phyloP scores from a whole-genome alignment of 371 early-diverging fungal species.

The Mycotypha africana region DNA sequence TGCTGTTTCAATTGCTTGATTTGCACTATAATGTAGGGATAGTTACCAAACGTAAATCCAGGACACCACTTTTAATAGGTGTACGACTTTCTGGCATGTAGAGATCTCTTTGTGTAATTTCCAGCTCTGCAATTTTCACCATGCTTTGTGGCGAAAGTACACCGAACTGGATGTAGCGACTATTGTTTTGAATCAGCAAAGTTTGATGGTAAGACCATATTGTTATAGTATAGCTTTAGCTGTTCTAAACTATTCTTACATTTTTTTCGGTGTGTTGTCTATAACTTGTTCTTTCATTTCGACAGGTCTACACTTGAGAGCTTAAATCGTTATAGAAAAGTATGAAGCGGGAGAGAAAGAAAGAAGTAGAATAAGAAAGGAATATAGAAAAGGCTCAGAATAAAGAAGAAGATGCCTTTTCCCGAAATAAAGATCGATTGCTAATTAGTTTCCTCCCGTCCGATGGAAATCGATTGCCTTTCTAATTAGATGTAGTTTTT shows the following conservation, averaged over 20 bases:
- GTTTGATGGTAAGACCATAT: background rate
- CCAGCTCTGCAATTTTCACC: conserved; percentile 81
- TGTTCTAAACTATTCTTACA: conserved; percentile 53
- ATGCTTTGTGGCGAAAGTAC: conserved; percentile 83
- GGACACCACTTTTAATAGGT: conserved; percentile 84
- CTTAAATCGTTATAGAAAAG: too few relatives aligned
- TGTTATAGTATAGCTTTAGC: too few relatives aligned
- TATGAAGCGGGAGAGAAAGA: too few relatives aligned
- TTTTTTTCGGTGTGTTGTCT: conserved; percentile 75
- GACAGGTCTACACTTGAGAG: too few relatives aligned
- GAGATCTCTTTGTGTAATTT: conserved; percentile 88
- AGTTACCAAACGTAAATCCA: conserved; percentile 83
- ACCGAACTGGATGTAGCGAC: conserved; percentile 88
- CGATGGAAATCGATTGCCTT: too few relatives aligned
- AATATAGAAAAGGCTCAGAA: too few relatives aligned
- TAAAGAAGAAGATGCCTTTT: too few relatives aligned
- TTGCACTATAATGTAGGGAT: background rate
- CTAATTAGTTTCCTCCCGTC: too few relatives aligned
- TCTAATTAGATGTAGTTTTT: too few relatives aligned
- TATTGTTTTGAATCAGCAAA: conserved; percentile 15
- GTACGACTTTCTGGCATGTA: conserved; percentile 77
- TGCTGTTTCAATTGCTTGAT: background rate
- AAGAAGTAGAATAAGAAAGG: too few relatives aligned
- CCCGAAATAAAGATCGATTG: too few relatives aligned
- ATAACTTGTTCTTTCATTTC: conserved; percentile 76